These are phyloP conservation scores for Beauveria brongniartii DNA, from an alignment of 2,329 filamentous ascomycete species.

Conservation along the genomic window DNA sequence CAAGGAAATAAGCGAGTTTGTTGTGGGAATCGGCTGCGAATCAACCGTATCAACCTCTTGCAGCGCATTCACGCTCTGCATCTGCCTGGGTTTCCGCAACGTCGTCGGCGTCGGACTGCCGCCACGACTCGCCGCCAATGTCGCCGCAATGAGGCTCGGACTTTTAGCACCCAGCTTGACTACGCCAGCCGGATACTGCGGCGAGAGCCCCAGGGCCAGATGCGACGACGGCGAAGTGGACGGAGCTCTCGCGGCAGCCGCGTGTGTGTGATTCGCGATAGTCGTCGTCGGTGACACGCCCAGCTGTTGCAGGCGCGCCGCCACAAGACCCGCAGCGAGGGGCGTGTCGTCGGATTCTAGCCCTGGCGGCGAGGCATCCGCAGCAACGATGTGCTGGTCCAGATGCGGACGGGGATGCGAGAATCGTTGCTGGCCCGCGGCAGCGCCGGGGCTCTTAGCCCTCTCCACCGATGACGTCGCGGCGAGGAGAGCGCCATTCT, in stretches of 20 bases:
- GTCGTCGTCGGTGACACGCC: constrained; percentile 11
- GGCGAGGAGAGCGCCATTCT: constrained; percentile 36
- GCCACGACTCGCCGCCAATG: constrained; percentile 47
- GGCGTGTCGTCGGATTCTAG: constrained; percentile 13
- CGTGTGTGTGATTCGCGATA: background rate
- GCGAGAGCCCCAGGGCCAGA: background rate
- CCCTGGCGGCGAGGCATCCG: constrained; percentile 26
- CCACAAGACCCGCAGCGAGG: constrained; percentile 14
- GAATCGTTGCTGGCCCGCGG: constrained; percentile 14
- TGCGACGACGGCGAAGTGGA: constrained; percentile 4
- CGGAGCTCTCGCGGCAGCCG: constrained; percentile 7
- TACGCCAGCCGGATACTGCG: background rate
- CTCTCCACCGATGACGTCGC: constrained; percentile 28
- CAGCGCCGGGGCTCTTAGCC: constrained; percentile 6
- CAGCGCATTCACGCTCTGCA: constrained; percentile 22
- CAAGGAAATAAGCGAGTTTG: constrained; percentile 57
- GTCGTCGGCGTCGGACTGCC: constrained; percentile 30
- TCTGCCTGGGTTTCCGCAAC: constrained; percentile 20
- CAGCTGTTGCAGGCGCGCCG: constrained; percentile 20
- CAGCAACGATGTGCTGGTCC: constrained; percentile 23
- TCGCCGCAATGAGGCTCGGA: constrained; percentile 48
- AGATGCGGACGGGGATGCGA: constrained; percentile 20
- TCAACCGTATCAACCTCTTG: constrained; percentile 28
- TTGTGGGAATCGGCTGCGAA: constrained; percentile 51
- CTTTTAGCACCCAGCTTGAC: constrained; percentile 35